A percentile compares a stretch with the other conserved stretches of the same genome.
These are phyloP conservation scores for Phytopythium mirpurense DNA, from an alignment of 352 stramenopile species.

Conservation along the genomic window DNA sequence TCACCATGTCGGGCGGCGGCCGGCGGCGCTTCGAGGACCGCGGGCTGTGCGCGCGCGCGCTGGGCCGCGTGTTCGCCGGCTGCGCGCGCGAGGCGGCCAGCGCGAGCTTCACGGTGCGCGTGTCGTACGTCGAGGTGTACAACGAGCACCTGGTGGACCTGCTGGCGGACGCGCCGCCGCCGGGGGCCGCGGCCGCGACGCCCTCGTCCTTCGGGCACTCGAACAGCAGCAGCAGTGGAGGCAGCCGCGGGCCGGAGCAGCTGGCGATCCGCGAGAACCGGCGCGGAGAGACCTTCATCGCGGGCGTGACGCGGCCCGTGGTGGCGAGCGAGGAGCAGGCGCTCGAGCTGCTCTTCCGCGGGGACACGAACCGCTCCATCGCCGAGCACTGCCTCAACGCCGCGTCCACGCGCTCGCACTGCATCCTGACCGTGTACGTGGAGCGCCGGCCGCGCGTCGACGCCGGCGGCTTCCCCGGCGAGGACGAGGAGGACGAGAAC, in stretches of 20 bases:
- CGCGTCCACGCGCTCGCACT: constrained; percentile 71
- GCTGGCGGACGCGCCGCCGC: constrained; percentile 29
- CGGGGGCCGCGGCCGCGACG: background rate
- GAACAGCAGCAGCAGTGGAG: constrained; percentile 2
- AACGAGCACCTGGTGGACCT: constrained; percentile 89
- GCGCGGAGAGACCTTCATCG: constrained; percentile 64
- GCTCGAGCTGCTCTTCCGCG: constrained; percentile 73
- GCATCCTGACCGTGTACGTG: constrained; percentile 77
- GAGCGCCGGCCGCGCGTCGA: constrained; percentile 30
- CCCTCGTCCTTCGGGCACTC: constrained; percentile 13
- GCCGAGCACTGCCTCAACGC: constrained; percentile 79
- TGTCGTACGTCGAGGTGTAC: constrained; percentile 88
- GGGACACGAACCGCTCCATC: constrained; percentile 72
- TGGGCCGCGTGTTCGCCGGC: constrained; percentile 42
- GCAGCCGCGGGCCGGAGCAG: constrained; percentile 15
- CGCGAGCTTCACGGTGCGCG: constrained; percentile 32
- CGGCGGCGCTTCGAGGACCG: constrained; percentile 48
- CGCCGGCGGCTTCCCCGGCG: constrained; percentile 17
- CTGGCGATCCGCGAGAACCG: constrained; percentile 57
- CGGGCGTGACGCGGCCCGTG: constrained; percentile 42
- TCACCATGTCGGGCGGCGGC: constrained; percentile 57
- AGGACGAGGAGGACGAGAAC: constrained; percentile 12
- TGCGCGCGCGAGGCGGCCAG: background rate
- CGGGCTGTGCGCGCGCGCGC: constrained; percentile 50
- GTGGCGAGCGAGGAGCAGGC: constrained; percentile 67